Percentiles rank a stretch among this genome's conserved stretches.
phyloP scores from a whole-genome alignment of 352 stramenopile species.

The Phytophthora megakarya region DNA sequence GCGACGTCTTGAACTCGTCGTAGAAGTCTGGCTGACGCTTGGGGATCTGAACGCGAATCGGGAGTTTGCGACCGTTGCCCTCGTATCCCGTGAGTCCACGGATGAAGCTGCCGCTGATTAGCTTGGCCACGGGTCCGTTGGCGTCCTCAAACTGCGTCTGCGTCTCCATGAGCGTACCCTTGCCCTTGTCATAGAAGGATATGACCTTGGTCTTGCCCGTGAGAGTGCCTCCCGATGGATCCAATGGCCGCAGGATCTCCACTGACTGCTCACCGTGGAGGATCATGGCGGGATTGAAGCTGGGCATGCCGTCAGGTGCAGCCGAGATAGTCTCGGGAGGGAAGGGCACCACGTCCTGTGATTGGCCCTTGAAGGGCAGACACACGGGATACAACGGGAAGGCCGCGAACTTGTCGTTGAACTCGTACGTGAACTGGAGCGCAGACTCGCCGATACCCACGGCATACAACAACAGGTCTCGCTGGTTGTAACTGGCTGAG shows the following conservation, averaged over 20 bases:
- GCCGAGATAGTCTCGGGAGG: slow-evolving; percentile 70
- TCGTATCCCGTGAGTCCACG: slow-evolving; percentile 79
- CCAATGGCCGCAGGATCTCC: slow-evolving; percentile 75
- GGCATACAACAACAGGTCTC: slow-evolving; percentile 90
- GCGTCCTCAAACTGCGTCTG: slow-evolving; percentile 81
- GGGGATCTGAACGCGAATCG: slow-evolving; percentile 75
- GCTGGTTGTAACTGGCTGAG: slow-evolving; percentile 83
- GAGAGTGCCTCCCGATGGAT: slow-evolving; percentile 58
- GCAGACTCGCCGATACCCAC: slow-evolving; percentile 86
- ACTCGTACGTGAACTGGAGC: slow-evolving; percentile 91
- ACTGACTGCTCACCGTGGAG: slow-evolving; percentile 88
- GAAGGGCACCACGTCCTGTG: slow-evolving; percentile 88
- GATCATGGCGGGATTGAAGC: slow-evolving; percentile 83
- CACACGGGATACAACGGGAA: slow-evolving; percentile 91
- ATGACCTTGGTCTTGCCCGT: slow-evolving; percentile 71
- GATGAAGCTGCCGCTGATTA: slow-evolving; percentile 85
- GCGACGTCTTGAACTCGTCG: slow-evolving; percentile 69
- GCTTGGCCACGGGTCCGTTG: slow-evolving; percentile 62
- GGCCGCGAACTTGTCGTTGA: slow-evolving; percentile 78
- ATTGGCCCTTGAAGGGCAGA: slow-evolving; percentile 87
- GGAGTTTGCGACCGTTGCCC: slow-evolving; percentile 66
- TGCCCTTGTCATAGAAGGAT: slow-evolving; percentile 86
- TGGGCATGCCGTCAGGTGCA: slow-evolving; percentile 68
- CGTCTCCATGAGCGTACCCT: slow-evolving; percentile 83
- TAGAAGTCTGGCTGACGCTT: slow-evolving; percentile 68